phyloP scores from a whole-genome alignment of 805 yeast species.

The Osmozyma mogii region DNA sequence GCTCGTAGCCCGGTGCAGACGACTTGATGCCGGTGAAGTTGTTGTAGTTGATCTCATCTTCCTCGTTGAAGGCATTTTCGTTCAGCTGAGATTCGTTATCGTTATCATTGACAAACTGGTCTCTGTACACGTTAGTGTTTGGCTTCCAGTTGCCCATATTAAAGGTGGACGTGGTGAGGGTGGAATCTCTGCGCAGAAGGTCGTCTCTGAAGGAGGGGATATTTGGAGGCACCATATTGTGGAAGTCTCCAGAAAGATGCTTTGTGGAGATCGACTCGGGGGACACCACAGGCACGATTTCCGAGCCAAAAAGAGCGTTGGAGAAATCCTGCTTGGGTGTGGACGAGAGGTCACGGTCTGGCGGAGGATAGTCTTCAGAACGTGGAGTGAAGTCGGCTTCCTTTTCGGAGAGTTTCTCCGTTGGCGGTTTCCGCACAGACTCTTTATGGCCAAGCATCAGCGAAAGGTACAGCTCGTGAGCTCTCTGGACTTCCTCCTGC shows the following conservation, averaged over 20 bases:
- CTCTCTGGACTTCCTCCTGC: slow-evolving; percentile 3
- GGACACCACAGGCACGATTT: slow-evolving; percentile 16
- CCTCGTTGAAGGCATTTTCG: slow-evolving; percentile 10
- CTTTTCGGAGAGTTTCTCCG: slow-evolving; percentile 1
- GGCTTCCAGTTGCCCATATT: not conserved
- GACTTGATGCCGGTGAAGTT: slow-evolving; percentile 25
- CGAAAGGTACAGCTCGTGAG: slow-evolving; percentile 8
- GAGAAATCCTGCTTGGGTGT: no score
- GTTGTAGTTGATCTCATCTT: slow-evolving; percentile 21
- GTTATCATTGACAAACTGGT: not conserved
- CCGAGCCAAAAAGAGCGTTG: no score
- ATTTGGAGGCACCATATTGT: no score
- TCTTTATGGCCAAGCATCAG: slow-evolving; percentile 4
- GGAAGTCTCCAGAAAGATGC: no score
- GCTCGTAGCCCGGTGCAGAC: slow-evolving; percentile 12
- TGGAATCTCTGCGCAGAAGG: no score
- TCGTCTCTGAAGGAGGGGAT: no score
- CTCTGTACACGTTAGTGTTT: not conserved
- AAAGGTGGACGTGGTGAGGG: not conserved
- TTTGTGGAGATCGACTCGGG: slow-evolving; percentile 24
- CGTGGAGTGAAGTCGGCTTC: not conserved
- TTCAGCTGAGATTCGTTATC: slow-evolving; percentile 7
- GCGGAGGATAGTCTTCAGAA: not conserved
- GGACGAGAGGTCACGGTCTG: no score
- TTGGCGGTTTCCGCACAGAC: slow-evolving; percentile 33